Percentiles rank a stretch among this genome's conserved stretches.
Conservation (phyloP, 768 basidiomycete genomes). For the Leccinum subtestaceum region DNA sequence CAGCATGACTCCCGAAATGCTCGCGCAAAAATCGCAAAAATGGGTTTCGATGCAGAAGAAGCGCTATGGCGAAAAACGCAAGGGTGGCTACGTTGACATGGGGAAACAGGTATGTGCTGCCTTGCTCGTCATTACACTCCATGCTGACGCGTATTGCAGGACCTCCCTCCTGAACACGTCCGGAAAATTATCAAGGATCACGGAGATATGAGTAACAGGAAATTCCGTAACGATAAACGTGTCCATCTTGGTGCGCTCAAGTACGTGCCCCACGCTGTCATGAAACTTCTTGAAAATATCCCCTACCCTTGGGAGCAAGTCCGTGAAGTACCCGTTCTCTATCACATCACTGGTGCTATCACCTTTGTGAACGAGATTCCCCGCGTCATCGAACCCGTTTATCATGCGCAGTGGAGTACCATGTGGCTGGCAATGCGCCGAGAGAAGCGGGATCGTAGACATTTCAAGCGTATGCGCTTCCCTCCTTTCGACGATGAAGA, state of each 20-base stretch:
- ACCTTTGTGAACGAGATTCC: slow-evolving; percentile 99
- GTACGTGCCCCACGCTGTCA: slow-evolving; percentile 98
- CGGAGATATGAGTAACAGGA: slow-evolving; percentile 98
- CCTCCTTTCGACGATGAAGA: slow-evolving; percentile 99
- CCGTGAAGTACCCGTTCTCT: slow-evolving; percentile 95
- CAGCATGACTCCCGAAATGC: slow-evolving; percentile 59
- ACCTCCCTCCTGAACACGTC: slow-evolving; percentile 95
- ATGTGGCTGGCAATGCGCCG: slow-evolving; percentile 99
- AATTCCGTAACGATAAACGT: slow-evolving; percentile 98
- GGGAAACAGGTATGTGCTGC: slow-evolving; percentile 76
- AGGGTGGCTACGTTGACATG: slow-evolving; percentile 87
- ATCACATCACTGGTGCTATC: slow-evolving; percentile 99
- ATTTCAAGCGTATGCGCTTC: slow-evolving; percentile 99
- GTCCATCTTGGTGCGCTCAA: slow-evolving; percentile 97
- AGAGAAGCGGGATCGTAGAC: slow-evolving; percentile 96
- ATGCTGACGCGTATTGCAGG: slow-evolving; percentile 43
- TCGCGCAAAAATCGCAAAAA: slow-evolving; percentile 92
- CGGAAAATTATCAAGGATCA: slow-evolving; percentile 99
- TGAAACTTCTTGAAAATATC: slow-evolving; percentile 99
- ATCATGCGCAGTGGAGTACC: slow-evolving; percentile 98
- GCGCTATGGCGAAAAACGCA: slow-evolving; percentile 88
- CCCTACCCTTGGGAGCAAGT: slow-evolving; percentile 99
- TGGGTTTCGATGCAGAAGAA: slow-evolving; percentile 94
- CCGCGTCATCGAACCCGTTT: slow-evolving; percentile 93
- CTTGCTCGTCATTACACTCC: background rate